Base-by-base conservation (phyloP, 768 basidiomycete genomes). In the Cystobasidium onofrii region DNA sequence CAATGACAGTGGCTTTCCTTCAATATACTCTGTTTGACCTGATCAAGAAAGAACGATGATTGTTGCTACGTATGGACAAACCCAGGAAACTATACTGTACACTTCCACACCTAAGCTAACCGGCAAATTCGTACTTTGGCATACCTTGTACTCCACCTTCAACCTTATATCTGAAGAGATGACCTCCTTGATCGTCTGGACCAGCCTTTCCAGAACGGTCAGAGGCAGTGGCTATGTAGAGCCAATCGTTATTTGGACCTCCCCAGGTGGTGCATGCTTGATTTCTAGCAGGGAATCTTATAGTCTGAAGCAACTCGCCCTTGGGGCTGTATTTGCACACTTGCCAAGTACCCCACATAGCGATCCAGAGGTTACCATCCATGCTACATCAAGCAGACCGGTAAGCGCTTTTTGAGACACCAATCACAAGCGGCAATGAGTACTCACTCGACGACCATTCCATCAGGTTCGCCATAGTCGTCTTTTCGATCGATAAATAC, bases 311-410 rank as follows among this genome's bases (percentile, higher is more conserved):
- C 10, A 64, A 25, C 13, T 41, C 44, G 4, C 63, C 63, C n/a
- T 41, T 64, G 7, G 39, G 36, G 29, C 44, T 46, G 63, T 64
- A 64, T 29, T 64, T 64, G 63, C 63, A 64, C 10, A 41, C 36
- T 2, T 31, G 6, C 44, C 63, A 41, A 23, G 63, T 64, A 17
- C 63, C 63, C 63, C 63, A 64, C 63, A 64, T 64, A 1, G 63
- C 63, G 20, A 64, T 64, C 63, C 63, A 64, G 33, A 64, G 63
- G n/a, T 64, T 64, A n/a, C 63, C 63, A 64, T 64, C 63, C 31
- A 29, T 64, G 63, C 63, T 64, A 29, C 13, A n/a, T n/a, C n/a
- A n/a, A n/a, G n/a, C n/a, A n/a, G n/a, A n/a, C n/a, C n/a, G n/a
- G n/a, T n/a, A n/a, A n/a, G n/a, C n/a, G n/a, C n/a, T n/a, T n/a